phyloP scores from a whole-genome alignment of 2,329 filamentous ascomycete species.

The Teratosphaeria destructans region DNA sequence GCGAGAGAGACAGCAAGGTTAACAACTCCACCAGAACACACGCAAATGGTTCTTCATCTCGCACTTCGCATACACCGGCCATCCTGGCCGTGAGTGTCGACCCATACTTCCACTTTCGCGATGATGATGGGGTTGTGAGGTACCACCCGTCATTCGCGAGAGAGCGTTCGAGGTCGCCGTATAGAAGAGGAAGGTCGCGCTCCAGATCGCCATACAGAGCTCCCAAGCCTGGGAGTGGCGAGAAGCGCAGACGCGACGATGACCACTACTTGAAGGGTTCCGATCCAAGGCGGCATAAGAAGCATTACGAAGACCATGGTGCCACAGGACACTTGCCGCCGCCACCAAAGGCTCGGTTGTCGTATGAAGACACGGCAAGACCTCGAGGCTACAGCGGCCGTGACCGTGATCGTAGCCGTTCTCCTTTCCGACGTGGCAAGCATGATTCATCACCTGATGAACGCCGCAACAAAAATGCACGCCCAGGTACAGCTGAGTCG shows the following conservation, averaged over 20 bases:
- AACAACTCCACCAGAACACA: constrained; percentile 75
- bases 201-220: constrained; percentile 21
- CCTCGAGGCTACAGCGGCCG: constrained; percentile 2
- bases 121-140: constrained; percentile 24
- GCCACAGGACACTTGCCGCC: constrained; percentile 27
- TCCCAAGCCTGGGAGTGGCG: constrained; percentile 31
- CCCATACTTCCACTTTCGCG: constrained; percentile 20
- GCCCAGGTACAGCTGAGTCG: background rate
- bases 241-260: constrained; percentile 58
- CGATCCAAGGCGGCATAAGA: constrained; percentile 51
- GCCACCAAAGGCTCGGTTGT: constrained; percentile 5
- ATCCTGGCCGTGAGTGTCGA: constrained; percentile 9
- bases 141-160: constrained; percentile 27
- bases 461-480: background rate
- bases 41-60: constrained; percentile 24
- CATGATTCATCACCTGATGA: constrained; percentile 7
- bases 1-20: constrained; percentile 71
- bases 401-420: constrained; percentile 16
- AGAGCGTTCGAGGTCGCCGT: constrained; percentile 43
- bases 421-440: constrained; percentile 12
- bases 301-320: constrained; percentile 48
- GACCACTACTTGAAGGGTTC: constrained; percentile 43
- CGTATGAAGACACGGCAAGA: constrained; percentile 15
- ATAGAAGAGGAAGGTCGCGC: constrained; percentile 31
- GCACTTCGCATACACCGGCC: constrained; percentile 11